Evolutionary conservation across 2,329 filamentous ascomycete genomes (phyloP), one percentile per base, ranked within the genome.

Genomic region (Zelopaecilomyces penicillatus): DNA sequence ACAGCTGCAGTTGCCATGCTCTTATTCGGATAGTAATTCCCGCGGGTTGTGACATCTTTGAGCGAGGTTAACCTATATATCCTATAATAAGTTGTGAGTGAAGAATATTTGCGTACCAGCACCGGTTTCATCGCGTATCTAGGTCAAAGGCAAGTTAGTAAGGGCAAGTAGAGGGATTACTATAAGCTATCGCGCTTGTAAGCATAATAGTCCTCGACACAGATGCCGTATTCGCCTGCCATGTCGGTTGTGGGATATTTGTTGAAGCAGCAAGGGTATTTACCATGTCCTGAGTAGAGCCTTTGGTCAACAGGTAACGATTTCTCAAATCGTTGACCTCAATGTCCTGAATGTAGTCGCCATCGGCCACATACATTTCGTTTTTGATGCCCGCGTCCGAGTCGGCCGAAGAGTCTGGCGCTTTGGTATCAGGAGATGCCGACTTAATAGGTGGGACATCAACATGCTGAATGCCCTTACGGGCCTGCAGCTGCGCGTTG

Each of bases 121-220:
- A 78, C 93, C 93, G 83, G 91, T 97, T 62, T 96, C 88, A 75
- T 96, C 91, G 84, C 95, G 95, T 62, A 98, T 98, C 93, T 98
- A 90, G 60, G 86, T 85, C 82, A 93, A 79, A 82, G 76, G 71
- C 76, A 83, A 80, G 90, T 96, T 82, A 97, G 90, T 88, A 93
- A 81, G 82, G 87, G 86, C 80, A 83, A 87, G 80, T 81, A 80
- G 83, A 79, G 76, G 73, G 65, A 66, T 61, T 65, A 68, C 68
- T 68, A 65, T 65, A 69, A 78, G 79, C 82, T 85, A 78, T 76
- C 71, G 73, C 70, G 75, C 74, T 67, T 69, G 83, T 85, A 83
- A 86, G 81, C 79, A 79, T 79, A 73, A 78, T 72, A 71, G 70
- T 71, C 19, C 71, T 73, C 73, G 72, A 75, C 67, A 75, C 68